Evolutionary conservation across 2,329 filamentous ascomycete species (phyloP).

Genomic region (Colletotrichum sp.): DNA sequence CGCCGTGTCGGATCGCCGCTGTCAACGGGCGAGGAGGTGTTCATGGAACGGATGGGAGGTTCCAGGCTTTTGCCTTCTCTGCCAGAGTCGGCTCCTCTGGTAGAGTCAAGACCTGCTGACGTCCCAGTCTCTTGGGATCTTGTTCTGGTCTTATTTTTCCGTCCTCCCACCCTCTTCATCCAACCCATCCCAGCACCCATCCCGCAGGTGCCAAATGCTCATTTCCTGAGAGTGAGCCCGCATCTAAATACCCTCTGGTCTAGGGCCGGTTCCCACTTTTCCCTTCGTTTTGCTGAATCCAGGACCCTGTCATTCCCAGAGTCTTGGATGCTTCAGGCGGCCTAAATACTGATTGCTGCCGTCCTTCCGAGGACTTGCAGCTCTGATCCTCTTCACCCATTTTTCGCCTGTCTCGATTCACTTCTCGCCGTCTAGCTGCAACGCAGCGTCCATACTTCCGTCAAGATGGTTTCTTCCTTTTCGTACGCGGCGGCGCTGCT

Average conservation of each 20-base stretch:
- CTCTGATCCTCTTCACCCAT: not conserved
- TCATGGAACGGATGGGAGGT: not conserved
- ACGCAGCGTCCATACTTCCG: not conserved
- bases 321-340: constrained; percentile 16
- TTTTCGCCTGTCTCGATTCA: not conserved
- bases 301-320: constrained; percentile 1
- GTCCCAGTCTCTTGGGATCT: not conserved
- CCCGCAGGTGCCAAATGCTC: not conserved
- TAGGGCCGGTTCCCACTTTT: constrained; percentile 19
- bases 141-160: not conserved
- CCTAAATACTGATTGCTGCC: not conserved
- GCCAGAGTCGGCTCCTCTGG: not conserved
- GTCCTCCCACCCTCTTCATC: not conserved
- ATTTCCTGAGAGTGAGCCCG: constrained; percentile 11
- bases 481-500: constrained; percentile 24
- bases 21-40: not conserved
- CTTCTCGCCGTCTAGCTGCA: not conserved
- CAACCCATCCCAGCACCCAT: not conserved
- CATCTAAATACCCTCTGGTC: not conserved
- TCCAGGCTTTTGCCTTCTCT: not conserved
- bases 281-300: not conserved
- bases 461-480: constrained; percentile 7
- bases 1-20: constrained; percentile 1
- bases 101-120: not conserved
- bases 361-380: not conserved